These are phyloP conservation scores for Gelatoporia subvermispora DNA, from an alignment of 768 basidiomycete species.

Conservation along the genomic window DNA sequence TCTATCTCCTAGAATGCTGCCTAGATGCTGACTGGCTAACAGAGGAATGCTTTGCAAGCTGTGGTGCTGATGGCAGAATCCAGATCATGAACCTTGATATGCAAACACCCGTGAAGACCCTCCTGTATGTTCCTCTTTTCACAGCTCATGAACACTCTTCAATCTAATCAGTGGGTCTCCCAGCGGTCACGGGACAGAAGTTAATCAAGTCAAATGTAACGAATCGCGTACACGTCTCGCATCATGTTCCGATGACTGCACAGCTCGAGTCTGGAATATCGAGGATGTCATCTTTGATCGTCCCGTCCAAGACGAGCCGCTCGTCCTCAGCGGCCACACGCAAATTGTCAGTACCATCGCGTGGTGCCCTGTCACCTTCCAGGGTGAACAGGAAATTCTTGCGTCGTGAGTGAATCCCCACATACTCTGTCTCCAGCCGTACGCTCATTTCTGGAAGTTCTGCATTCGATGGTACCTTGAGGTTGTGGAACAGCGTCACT, in stretches of 20 bases:
- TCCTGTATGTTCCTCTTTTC: conserved; percentile 42
- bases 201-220: conserved; percentile 75
- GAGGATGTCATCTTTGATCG: conserved; percentile 36
- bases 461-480: conserved; percentile 76
- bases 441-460: conserved; percentile 38
- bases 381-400: conserved; percentile 52
- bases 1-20: conserved; percentile 53
- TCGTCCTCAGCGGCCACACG: conserved; percentile 58
- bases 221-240: conserved; percentile 61
- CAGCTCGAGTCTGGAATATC: conserved; percentile 73
- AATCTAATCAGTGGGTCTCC: not conserved
- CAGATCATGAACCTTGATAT: conserved; percentile 55
- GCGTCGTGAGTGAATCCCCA: conserved; percentile 59
- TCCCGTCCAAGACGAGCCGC: conserved; percentile 26
- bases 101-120: conserved; percentile 51
- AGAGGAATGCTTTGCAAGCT: conserved; percentile 65
- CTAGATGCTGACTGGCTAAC: conserved; percentile 79
- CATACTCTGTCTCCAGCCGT: not conserved
- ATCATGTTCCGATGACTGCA: conserved; percentile 79
- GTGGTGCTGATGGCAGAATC: conserved; percentile 64
- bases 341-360: conserved; percentile 59
- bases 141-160: not conserved
- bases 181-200: conserved; percentile 72
- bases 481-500: conserved; percentile 78
- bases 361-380: conserved; percentile 59